Evolutionary conservation across 257 asterid species (phyloP).

Genomic region (Scutellaria baicalensis): DNA sequence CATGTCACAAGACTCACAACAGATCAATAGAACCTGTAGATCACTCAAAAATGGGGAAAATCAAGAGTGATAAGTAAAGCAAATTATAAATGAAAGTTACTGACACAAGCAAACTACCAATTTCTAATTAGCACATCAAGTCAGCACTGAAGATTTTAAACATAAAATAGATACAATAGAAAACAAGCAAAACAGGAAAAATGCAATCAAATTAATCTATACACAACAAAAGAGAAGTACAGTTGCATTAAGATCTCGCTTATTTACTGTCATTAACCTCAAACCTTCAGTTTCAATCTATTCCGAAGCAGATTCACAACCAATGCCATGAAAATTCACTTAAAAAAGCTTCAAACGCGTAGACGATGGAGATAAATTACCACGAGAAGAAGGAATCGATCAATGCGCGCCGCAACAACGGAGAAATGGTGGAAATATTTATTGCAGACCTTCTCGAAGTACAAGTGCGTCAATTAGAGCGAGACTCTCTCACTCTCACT

Average conservation of each 20-base stretch:
- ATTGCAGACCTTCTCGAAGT: slow-evolving; percentile 15
- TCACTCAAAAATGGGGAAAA: slow-evolving; percentile 1
- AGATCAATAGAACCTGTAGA: slow-evolving; percentile 10
- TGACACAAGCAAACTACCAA: neutral
- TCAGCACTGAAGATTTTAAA: neutral
- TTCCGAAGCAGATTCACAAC: slow-evolving; percentile 15
- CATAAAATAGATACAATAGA: neutral
- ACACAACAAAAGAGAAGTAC: neutral
- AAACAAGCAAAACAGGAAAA: neutral
- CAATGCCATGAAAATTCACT: neutral
- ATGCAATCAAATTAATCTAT: neutral
- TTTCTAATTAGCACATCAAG: neutral
- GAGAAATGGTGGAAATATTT: slow-evolving; percentile 11
- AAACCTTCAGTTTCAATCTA: slow-evolving; percentile 9
- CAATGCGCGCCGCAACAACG: slow-evolving; percentile 15
- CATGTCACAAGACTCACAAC: neutral
- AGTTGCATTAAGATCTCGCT: slow-evolving; percentile 27
- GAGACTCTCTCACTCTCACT: neutral
- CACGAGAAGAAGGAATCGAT: slow-evolving; percentile 16
- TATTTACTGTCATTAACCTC: slow-evolving; percentile 13
- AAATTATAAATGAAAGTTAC: neutral
- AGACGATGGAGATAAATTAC: slow-evolving; percentile 17
- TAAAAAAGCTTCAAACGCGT: neutral
- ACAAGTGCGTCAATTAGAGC: slow-evolving; percentile 6
- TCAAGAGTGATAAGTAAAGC: neutral